A percentile compares a stretch with the other conserved stretches of the same genome.
These are phyloP conservation scores for Sordariomycetes sp. DNA, from an alignment of 2,329 filamentous ascomycete species.

Conservation along the genomic window DNA sequence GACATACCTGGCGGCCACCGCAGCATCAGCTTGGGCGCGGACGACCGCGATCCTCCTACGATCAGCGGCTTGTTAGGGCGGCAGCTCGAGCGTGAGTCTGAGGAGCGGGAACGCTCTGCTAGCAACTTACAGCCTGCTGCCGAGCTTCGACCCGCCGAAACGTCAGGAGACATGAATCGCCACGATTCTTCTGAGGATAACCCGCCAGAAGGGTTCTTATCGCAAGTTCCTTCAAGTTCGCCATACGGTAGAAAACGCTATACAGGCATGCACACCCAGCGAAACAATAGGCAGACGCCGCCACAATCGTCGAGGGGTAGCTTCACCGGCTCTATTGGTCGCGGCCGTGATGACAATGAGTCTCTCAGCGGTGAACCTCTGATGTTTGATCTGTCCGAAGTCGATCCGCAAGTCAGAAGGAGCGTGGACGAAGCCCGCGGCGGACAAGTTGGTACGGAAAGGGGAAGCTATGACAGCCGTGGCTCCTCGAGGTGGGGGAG, in stretches of 20 bases:
- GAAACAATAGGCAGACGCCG: constrained; percentile 28
- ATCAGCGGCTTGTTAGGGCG: constrained; percentile 51
- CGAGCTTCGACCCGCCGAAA: constrained; percentile 27
- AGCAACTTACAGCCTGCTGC: constrained; percentile 29
- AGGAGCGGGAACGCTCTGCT: constrained; percentile 11
- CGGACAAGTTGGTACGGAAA: constrained; percentile 27
- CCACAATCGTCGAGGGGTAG: constrained; percentile 36
- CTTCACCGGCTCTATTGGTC: constrained; percentile 28
- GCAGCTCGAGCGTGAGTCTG: constrained; percentile 15
- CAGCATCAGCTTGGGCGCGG: constrained; percentile 58
- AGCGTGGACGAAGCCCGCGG: constrained; percentile 47
- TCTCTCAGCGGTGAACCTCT: constrained; percentile 59
- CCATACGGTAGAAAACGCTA: constrained; percentile 38
- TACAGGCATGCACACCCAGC: constrained; percentile 24
- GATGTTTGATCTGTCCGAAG: constrained; percentile 65
- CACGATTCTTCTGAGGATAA: constrained; percentile 33
- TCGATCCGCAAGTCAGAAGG: constrained; percentile 48
- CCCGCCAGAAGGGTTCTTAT: constrained; percentile 33
- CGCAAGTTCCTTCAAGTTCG: constrained; percentile 28
- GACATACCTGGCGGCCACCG: constrained; percentile 54
- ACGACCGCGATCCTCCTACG: constrained; percentile 54
- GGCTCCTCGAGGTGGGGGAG: too few species aligned
- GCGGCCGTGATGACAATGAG: constrained; percentile 33
- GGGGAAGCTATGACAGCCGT: too few species aligned
- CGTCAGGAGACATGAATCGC: constrained; percentile 28